phyloP scores from a whole-genome alignment of 1,284 basidiomycete genomes.

The Ustilago tritici region DNA sequence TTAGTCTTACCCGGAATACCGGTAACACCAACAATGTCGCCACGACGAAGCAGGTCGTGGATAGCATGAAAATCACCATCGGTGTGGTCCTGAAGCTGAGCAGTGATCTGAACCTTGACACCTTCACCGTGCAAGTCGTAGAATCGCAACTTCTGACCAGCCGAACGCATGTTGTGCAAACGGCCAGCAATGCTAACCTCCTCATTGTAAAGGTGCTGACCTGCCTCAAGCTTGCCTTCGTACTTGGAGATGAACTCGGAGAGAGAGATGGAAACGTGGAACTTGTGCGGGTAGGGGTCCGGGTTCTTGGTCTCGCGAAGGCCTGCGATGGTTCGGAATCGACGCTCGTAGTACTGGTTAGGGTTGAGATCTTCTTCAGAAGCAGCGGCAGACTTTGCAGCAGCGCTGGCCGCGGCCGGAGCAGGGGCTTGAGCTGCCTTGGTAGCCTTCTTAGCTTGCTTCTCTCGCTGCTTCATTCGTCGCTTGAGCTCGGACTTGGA shows the following conservation, averaged over 20 bases:
- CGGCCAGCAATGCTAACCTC: conserved; percentile 82
- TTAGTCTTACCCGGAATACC: conserved; percentile 92
- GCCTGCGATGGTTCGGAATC: conserved; percentile 86
- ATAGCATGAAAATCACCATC: conserved; percentile 76
- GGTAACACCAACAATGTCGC: conserved; percentile 93
- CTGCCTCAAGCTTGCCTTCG: conserved; percentile 72
- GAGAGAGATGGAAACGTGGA: conserved; percentile 87
- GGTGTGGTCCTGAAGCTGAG: conserved; percentile 80
- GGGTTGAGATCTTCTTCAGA: conserved; percentile 65
- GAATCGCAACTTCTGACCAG: conserved; percentile 87
- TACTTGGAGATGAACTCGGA: conserved; percentile 82
- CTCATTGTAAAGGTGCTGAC: conserved; percentile 63
- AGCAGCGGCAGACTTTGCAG: conserved; percentile 42
- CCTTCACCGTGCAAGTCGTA: conserved; percentile 96
- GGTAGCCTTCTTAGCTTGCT: conserved; percentile 85
- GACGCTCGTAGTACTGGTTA: conserved; percentile 93
- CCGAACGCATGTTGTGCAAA: conserved; percentile 88
- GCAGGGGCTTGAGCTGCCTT: conserved; percentile 72
- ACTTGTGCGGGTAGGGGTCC: conserved; percentile 99
- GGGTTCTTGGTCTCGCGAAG: conserved; percentile 82
- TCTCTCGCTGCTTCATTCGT: conserved; percentile 76
- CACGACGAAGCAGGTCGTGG: conserved; percentile 90
- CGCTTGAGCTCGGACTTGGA: conserved; percentile 68
- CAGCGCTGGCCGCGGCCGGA: conserved; percentile 16
- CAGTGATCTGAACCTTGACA: conserved; percentile 93